Evolutionary conservation across 768 basidiomycete genomes (phyloP).

Genomic region (Phylloporus arenicola): DNA sequence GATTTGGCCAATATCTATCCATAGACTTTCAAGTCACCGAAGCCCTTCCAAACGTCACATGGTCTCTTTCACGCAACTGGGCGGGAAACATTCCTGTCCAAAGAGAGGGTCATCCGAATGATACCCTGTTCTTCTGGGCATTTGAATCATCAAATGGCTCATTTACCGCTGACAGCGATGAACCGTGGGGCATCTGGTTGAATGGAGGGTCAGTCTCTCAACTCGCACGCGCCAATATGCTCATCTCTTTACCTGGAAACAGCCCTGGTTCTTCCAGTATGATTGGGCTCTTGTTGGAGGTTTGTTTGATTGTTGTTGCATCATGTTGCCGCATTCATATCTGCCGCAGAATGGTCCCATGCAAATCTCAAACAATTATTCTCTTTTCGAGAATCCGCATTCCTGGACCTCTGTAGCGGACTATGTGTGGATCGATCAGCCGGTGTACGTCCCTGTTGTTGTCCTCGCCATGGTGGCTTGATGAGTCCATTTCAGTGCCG

Average conservation of each 20-base stretch:
- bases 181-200: conserved; percentile 72
- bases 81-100: conserved; percentile 63
- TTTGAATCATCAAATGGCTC: conserved; percentile 56
- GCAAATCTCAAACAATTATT: conserved; percentile 47
- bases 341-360: conserved; percentile 64
- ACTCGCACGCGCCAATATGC: not conserved
- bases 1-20: not conserved
- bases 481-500: conserved; percentile 37
- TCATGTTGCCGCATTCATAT: not conserved
- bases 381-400: conserved; percentile 44
- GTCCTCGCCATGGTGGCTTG: not conserved
- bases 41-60: conserved; percentile 57
- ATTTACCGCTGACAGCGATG: conserved; percentile 38
- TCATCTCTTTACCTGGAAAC: not conserved
- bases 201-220: conserved; percentile 54
- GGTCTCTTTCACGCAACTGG: conserved; percentile 45
- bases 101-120: conserved; percentile 53
- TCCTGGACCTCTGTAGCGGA: conserved; percentile 60
- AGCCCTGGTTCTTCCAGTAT: conserved; percentile 71
- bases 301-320: conserved; percentile 21
- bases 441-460: conserved; percentile 37
- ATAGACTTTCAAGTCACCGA: conserved; percentile 57
- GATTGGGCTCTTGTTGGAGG: conserved; percentile 59
- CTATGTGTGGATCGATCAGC: conserved; percentile 71
- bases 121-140: conserved; percentile 21